Conservation (phyloP, 768 basidiomycete genomes). For the Hygrocybe coccinea region DNA sequence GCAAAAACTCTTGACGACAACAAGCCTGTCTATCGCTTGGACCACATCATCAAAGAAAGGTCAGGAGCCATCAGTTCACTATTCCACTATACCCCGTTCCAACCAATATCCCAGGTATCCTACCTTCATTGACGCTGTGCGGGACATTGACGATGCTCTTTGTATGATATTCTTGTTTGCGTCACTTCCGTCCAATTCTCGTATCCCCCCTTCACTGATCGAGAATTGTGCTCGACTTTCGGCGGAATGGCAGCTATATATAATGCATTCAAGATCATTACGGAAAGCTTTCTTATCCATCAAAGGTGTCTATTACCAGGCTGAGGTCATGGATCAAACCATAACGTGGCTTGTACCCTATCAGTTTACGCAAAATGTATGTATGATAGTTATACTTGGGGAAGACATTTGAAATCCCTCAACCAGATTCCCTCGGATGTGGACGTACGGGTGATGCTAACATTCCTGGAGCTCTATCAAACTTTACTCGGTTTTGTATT, state of each 20-base stretch:
- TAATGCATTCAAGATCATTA: conserved; percentile 80
- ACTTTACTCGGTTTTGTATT: conserved; percentile 92
- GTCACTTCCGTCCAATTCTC: conserved; percentile 79
- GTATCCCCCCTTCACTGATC: conserved; percentile 75
- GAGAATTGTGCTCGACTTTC: conserved; percentile 87
- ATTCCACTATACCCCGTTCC: neutral
- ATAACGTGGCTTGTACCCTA: conserved; percentile 97
- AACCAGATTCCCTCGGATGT: conserved; percentile 86
- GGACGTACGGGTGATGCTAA: conserved; percentile 95
- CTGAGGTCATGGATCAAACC: conserved; percentile 86
- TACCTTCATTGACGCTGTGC: conserved; percentile 90
- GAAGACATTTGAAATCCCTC: neutral
- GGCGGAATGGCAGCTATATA: conserved; percentile 95
- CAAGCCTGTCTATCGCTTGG: conserved; percentile 85
- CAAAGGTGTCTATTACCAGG: conserved; percentile 98
- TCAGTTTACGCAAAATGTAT: conserved; percentile 90
- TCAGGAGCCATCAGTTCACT: conserved; percentile 32
- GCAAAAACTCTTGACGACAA: conserved; percentile 93
- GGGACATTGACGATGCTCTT: conserved; percentile 95
- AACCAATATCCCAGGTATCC: conserved; percentile 66
- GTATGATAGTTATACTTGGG: conserved; percentile 18
- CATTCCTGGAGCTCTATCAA: conserved; percentile 97
- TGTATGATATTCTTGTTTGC: conserved; percentile 94
- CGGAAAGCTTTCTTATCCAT: conserved; percentile 93
- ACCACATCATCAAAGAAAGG: conserved; percentile 98